Base-by-base conservation (phyloP, 176 grass and related monocot genomes). In the Avena atlantica region DNA sequence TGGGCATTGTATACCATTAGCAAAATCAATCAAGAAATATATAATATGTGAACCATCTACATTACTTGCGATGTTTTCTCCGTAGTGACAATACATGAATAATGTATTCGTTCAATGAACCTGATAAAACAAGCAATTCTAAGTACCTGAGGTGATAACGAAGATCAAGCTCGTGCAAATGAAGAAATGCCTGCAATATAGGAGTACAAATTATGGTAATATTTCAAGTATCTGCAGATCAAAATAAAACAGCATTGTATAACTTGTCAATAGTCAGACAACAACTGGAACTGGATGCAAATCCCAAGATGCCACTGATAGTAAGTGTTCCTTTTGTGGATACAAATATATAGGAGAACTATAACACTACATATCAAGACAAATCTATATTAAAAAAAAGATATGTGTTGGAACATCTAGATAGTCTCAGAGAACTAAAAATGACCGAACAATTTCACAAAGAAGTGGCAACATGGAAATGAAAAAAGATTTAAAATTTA, bases 81-180 rank as follows among this genome's bases (percentile, higher is more conserved):
- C 5, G 40, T 7, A 42, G 40, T 42, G 40, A 42, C 40, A 42
- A 42, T 42, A 42, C 40, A 42, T 42, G 40, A 42, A 42, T 82
- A 3, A 75, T 34, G 37, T 37, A 23, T 31, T 15, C 66, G 37
- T 77, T 90, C 7, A 24, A 77, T 60, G 12, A 86, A 58, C 61
- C 17, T 45, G 14, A 83, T 66, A 70, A 55, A 89, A 17, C 74
- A 55, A 78, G 17, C n/a, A 21, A 48, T 89, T 25, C 53, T 50
- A 70, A 66, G 23, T 93, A 98, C 96, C 93, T 98, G 70, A 98
- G 80, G 91, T 98, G 96, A 89, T 98, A 98, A 27, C 93, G 93
- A 88, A 98, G 93, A 94, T 98, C 96, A 88, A 98, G 97, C 60
- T 98, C 93, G 87, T 98, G 97, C 78, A 98, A 88, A 83, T 98